These are phyloP conservation scores for Psidium guajava DNA, from an alignment of 345 rosid species.

Conservation along the genomic window DNA sequence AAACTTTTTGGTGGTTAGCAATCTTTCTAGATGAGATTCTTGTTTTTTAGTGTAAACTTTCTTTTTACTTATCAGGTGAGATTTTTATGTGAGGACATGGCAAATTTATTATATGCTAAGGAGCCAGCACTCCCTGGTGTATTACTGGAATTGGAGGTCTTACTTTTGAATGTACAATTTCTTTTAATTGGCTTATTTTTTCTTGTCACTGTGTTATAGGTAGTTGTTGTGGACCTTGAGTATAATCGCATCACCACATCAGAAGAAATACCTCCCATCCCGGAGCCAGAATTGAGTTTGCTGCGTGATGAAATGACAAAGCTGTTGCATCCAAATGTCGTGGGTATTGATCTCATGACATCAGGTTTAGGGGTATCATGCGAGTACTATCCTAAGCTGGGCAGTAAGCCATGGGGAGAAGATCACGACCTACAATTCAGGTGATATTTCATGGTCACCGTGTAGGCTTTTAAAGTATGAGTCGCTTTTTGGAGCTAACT, in stretches of 20 bases:
- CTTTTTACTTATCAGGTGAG: background rate
- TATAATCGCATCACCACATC: slow-evolving; percentile 71
- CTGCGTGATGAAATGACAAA: slow-evolving; percentile 70
- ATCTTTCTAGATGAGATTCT: background rate
- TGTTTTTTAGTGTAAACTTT: background rate
- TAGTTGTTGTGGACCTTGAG: slow-evolving; percentile 95
- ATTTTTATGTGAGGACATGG: background rate
- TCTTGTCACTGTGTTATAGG: slow-evolving; percentile 34
- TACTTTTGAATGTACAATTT: background rate
- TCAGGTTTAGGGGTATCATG: slow-evolving; percentile 32
- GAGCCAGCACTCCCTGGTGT: background rate
- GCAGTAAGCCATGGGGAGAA: slow-evolving; percentile 90
- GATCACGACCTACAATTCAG: slow-evolving; percentile 91
- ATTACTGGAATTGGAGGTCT: background rate
- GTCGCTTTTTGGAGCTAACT: slow-evolving; percentile 5
- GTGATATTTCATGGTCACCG: slow-evolving; percentile 34
- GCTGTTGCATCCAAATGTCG: slow-evolving; percentile 75
- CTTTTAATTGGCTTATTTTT: background rate
- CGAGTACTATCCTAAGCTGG: slow-evolving; percentile 40
- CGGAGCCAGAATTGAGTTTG: slow-evolving; percentile 88
- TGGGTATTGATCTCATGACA: slow-evolving; percentile 81
- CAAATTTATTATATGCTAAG: background rate
- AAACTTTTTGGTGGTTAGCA: background rate
- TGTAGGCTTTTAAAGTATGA: slow-evolving; percentile 10
- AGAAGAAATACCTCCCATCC: slow-evolving; percentile 88